Percentiles rank a stretch among this genome's conserved stretches.
Conservation (phyloP, 2,329 filamentous ascomycete species). For the Sporothrix euskadiensis region DNA sequence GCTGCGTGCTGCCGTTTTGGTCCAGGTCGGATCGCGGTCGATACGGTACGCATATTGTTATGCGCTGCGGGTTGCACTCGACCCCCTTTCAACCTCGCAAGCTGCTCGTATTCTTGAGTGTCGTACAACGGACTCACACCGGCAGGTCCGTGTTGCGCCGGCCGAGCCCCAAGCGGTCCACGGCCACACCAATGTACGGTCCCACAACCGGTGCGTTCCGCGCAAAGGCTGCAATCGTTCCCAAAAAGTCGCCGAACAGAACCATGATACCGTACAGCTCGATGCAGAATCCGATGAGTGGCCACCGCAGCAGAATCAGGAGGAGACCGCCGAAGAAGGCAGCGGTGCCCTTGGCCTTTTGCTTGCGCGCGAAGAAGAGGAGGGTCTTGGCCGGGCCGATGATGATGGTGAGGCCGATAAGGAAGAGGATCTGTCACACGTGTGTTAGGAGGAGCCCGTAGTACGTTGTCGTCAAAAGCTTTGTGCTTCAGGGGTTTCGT, state of each 20-base stretch:
- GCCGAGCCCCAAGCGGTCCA: slow-evolving; percentile 69
- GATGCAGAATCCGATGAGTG: slow-evolving; percentile 83
- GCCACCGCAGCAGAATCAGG: slow-evolving; percentile 87
- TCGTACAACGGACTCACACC: slow-evolving; percentile 53
- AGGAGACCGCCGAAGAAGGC: slow-evolving; percentile 82
- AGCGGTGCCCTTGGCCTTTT: slow-evolving; percentile 88
- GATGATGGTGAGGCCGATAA: slow-evolving; percentile 92
- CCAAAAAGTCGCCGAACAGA: slow-evolving; percentile 93
- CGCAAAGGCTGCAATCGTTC: slow-evolving; percentile 86
- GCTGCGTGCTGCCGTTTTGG: background rate
- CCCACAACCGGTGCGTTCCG: slow-evolving; percentile 82
- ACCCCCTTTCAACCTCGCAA: background rate
- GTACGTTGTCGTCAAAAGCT: background rate
- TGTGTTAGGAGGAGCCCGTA: background rate
- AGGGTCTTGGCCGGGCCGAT: slow-evolving; percentile 90
- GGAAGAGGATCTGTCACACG: slow-evolving; percentile 78
- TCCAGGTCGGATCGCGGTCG: background rate
- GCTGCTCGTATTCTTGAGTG: background rate
- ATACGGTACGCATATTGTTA: background rate
- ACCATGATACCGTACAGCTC: slow-evolving; percentile 92
- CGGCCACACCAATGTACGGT: slow-evolving; percentile 73
- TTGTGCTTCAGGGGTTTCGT: background rate
- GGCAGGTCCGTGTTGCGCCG: slow-evolving; percentile 75
- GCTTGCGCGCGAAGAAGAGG: slow-evolving; percentile 88
- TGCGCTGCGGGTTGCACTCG: background rate